Evolutionary conservation across 352 stramenopile species (phyloP).

Genomic region (Pythium sukuiense): DNA sequence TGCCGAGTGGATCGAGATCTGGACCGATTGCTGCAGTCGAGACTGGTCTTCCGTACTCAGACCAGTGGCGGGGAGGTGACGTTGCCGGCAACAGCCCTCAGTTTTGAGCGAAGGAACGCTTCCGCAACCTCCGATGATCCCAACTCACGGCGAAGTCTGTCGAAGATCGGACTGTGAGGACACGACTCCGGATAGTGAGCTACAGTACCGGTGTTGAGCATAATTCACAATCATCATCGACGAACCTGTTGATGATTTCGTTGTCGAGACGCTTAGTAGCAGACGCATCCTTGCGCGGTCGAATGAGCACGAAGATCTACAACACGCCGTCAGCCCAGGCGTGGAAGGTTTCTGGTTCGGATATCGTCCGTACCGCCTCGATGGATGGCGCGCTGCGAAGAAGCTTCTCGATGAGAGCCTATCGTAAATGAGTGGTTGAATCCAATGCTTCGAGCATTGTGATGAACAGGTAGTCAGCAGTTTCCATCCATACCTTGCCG

Average conservation of each 20-base stretch:
- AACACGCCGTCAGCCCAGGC: too few relatives aligned
- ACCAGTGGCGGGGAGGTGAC: constrained; percentile 60
- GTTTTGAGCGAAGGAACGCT: constrained; percentile 44
- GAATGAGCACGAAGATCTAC: constrained; percentile 47
- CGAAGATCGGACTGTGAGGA: constrained; percentile 52
- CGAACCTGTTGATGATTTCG: constrained; percentile 55
- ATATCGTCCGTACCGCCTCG: too few relatives aligned
- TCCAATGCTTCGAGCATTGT: too few relatives aligned
- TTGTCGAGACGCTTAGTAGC: constrained; percentile 49
- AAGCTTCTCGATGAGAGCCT: too few relatives aligned
- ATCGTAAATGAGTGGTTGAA: too few relatives aligned
- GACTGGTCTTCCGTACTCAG: constrained; percentile 43
- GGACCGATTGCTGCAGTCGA: constrained; percentile 39
- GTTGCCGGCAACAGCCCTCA: constrained; percentile 59
- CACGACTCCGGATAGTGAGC: too few relatives aligned
- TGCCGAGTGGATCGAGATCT: constrained; percentile 79
- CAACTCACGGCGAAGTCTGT: constrained; percentile 51
- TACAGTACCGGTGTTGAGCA: neutral
- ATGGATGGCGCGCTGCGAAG: too few relatives aligned
- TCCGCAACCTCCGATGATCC: constrained; percentile 35
- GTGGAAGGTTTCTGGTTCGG: too few relatives aligned
- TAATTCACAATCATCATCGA: too few relatives aligned
- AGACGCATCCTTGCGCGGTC: constrained; percentile 62
- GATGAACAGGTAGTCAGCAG: too few relatives aligned
- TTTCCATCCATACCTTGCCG: too few relatives aligned